Evolutionary conservation across 2,329 filamentous ascomycete species (phyloP).

Genomic region (Fusarium armeniacum): DNA sequence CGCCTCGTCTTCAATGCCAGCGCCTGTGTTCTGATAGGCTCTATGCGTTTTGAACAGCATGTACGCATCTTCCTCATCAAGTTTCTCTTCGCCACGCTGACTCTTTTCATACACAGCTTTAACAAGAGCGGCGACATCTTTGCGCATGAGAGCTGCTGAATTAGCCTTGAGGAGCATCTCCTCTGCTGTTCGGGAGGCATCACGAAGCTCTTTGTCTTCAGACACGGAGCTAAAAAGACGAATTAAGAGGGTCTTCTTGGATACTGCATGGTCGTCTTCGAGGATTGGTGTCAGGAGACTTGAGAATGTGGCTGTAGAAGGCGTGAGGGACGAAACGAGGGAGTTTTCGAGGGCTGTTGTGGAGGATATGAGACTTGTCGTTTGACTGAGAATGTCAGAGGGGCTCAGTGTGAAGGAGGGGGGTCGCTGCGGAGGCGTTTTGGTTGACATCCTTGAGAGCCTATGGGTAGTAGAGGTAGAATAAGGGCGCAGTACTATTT

Average conservation of each 20-base stretch:
- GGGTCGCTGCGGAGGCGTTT: constrained; percentile 42
- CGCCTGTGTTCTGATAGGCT: constrained; percentile 48
- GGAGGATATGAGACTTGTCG: constrained; percentile 55
- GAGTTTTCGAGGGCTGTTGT: constrained; percentile 41
- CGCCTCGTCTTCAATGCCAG: constrained; percentile 39
- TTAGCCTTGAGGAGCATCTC: constrained; percentile 40
- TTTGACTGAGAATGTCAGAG: constrained; percentile 33
- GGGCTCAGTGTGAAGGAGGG: constrained; percentile 40
- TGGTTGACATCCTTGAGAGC: constrained; percentile 21
- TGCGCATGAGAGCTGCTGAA: constrained; percentile 43
- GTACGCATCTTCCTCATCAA: constrained; percentile 45
- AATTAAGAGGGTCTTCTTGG: constrained; percentile 35
- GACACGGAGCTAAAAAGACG: constrained; percentile 49
- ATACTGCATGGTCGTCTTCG: constrained; percentile 40
- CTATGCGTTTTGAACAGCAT: constrained; percentile 48
- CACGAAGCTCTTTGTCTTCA: constrained; percentile 43
- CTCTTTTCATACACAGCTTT: constrained; percentile 41
- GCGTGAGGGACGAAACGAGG: constrained; percentile 38
- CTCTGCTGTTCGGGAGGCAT: constrained; percentile 48
- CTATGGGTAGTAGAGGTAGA: fast-evolving
- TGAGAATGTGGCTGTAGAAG: constrained; percentile 41
- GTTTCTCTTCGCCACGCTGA: constrained; percentile 18
- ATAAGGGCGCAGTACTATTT: too few species aligned
- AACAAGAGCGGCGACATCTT: constrained; percentile 46
- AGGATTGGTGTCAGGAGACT: constrained; percentile 43